These are phyloP conservation scores for Barnettozyma salicaria DNA, from an alignment of 805 yeast genomes.

Conservation along the genomic window DNA sequence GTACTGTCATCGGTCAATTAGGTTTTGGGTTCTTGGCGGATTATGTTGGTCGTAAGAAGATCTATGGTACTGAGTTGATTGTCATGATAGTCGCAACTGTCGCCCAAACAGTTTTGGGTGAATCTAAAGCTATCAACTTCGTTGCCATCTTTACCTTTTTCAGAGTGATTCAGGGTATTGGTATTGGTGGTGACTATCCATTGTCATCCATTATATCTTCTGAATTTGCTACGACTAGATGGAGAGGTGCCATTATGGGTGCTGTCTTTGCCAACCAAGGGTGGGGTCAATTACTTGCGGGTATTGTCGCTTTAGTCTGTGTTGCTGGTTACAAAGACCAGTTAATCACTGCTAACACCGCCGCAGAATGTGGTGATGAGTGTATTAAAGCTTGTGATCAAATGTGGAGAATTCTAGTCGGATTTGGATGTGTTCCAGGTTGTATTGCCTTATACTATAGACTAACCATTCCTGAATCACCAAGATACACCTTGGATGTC, in stretches of 20 bases:
- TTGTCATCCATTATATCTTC: conserved; percentile 89
- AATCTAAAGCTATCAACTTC: conserved; percentile 64
- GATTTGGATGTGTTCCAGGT: conserved; percentile 91
- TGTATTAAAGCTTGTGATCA: conserved; percentile 82
- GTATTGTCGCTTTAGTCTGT: conserved; percentile 71
- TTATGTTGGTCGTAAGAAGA: conserved; percentile 74
- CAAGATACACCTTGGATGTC: conserved; percentile 83
- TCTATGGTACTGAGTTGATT: conserved; percentile 83
- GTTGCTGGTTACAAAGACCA: conserved; percentile 71
- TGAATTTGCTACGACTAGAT: conserved; percentile 87
- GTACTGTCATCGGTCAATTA: conserved; percentile 88
- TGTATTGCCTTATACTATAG: conserved; percentile 78
- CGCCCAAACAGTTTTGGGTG: conserved; percentile 69
- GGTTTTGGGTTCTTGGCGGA: conserved; percentile 83
- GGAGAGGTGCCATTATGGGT: conserved; percentile 98
- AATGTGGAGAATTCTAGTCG: conserved; percentile 90
- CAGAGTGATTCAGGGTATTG: conserved; percentile 89
- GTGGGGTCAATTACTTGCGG: conserved; percentile 88
- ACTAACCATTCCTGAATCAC: conserved; percentile 92
- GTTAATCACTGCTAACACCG: conserved; percentile 46
- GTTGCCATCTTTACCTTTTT: conserved; percentile 68
- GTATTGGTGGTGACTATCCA: conserved; percentile 97
- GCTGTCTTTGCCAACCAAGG: conserved; percentile 97
- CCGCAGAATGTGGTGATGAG: conserved; percentile 53
- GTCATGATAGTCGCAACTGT: conserved; percentile 77